phyloP scores from a whole-genome alignment of 257 asterid species.

The Gentiana macrophylla region DNA sequence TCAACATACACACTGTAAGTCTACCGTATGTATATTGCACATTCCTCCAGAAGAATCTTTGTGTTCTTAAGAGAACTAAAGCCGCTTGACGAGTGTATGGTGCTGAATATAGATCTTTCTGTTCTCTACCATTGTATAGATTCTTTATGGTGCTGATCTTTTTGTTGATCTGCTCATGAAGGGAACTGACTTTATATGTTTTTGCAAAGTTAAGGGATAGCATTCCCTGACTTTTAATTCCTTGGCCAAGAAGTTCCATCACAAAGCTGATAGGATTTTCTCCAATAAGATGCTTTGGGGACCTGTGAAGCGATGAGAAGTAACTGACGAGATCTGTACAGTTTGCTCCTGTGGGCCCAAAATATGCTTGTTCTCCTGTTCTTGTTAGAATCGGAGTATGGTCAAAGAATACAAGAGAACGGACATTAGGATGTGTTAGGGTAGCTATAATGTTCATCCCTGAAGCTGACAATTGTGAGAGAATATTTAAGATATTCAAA shows the following conservation, averaged over 20 bases:
- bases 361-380: conserved; percentile 10
- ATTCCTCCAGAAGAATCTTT: conserved; percentile 10
- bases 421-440: conserved; percentile 7
- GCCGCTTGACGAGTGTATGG: conserved; percentile 11
- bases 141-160: conserved; percentile 4
- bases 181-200: background rate
- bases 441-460: conserved; percentile 9
- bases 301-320: conserved; percentile 6
- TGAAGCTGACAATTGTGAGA: conserved; percentile 5
- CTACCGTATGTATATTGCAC: conserved; percentile 11
- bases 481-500: conserved; percentile 3
- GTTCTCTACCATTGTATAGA: conserved; percentile 3
- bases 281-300: conserved; percentile 3
- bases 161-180: conserved; percentile 1
- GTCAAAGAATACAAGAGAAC: conserved; percentile 10
- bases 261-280: conserved; percentile 9
- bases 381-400: conserved; percentile 7
- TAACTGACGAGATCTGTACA: conserved; percentile 4
- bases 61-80: conserved; percentile 9
- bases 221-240: conserved; percentile 5
- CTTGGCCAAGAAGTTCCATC: conserved; percentile 8
- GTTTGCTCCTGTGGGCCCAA: conserved; percentile 8
- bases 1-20: conserved; percentile 6
- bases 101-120: background rate
- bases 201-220: conserved; percentile 9